Evolutionary conservation across 75 land plant genomes (phyloP).

Genomic region (Isoetes taiwanensis): DNA sequence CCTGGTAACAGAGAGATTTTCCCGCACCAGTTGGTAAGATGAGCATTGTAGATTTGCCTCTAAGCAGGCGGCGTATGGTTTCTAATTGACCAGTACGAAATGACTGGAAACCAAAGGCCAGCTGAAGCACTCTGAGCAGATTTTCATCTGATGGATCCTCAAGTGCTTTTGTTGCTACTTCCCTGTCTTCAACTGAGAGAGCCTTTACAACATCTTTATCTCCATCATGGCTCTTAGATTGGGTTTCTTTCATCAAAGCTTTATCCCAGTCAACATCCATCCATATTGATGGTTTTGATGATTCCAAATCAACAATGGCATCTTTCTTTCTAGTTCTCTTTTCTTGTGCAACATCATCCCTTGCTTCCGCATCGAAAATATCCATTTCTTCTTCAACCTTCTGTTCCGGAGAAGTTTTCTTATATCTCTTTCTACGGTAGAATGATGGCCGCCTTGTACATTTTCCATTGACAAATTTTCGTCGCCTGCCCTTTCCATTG

Average conservation of each 20-base stretch:
- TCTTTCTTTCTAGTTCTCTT: background rate
- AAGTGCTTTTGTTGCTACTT: slow-evolving; percentile 27
- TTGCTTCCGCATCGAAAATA: background rate
- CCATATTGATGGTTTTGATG: background rate
- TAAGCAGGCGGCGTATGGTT: slow-evolving; percentile 54
- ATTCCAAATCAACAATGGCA: background rate
- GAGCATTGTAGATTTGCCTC: slow-evolving; percentile 70
- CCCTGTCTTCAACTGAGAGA: slow-evolving; percentile 6
- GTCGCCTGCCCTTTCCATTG: slow-evolving; percentile 9
- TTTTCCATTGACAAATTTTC: slow-evolving; percentile 16
- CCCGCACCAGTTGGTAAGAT: slow-evolving; percentile 95
- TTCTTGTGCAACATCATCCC: background rate
- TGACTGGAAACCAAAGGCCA: slow-evolving; percentile 48
- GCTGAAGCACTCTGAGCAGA: slow-evolving; percentile 38
- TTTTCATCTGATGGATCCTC: slow-evolving; percentile 53
- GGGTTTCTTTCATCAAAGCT: too few relatives aligned
- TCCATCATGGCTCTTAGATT: slow-evolving; percentile 13
- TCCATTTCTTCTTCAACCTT: background rate
- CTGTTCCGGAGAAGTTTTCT: slow-evolving; percentile 5
- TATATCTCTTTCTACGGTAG: slow-evolving; percentile 7
- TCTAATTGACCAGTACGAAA: slow-evolving; percentile 80
- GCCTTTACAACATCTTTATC: slow-evolving; percentile 12
- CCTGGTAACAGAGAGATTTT: slow-evolving; percentile 90
- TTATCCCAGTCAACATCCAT: background rate
- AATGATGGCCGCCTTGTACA: slow-evolving; percentile 7